Evolutionary conservation across 148 eudicot species (phyloP).

Genomic region (Salicornia ramosissima): DNA sequence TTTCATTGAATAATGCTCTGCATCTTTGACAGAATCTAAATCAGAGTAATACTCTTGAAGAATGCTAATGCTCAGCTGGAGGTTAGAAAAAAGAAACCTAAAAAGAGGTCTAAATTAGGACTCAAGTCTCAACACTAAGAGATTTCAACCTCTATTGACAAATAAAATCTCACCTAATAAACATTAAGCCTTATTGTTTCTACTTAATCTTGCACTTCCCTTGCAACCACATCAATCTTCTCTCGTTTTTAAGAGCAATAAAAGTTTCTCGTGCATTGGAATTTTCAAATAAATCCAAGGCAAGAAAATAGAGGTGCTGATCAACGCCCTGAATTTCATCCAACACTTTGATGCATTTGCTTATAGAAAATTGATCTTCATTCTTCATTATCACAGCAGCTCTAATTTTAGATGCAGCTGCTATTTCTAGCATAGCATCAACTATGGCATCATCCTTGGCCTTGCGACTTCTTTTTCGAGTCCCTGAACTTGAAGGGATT

Average conservation of each 20-base stretch:
- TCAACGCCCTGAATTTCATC: constrained; percentile 74
- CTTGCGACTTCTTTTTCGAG: constrained; percentile 65
- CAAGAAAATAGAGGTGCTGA: constrained; percentile 56
- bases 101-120: not conserved
- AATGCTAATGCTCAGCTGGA: not conserved
- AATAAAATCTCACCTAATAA: not conserved
- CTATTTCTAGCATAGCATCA: constrained; percentile 78
- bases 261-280: constrained; percentile 59
- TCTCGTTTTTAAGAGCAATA: constrained; percentile 51
- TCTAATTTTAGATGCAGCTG: constrained; percentile 77
- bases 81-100: not conserved
- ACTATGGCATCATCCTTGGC: constrained; percentile 74
- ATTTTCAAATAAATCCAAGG: constrained; percentile 61
- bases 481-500: constrained; percentile 35
- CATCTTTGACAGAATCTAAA: constrained; percentile 5
- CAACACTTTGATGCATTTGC: constrained; percentile 62
- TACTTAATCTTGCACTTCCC: constrained; percentile 41
- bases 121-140: not conserved
- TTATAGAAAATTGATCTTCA: constrained; percentile 61
- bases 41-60: not conserved
- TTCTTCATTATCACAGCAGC: constrained; percentile 58
- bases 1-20: not conserved
- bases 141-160: constrained; percentile 10
- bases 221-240: constrained; percentile 52
- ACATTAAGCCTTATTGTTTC: not conserved